A percentile compares a stretch with the other conserved stretches of the same genome.
phyloP scores from a whole-genome alignment of 1,139 yeast species.

The Saccharomyces uvarum region DNA sequence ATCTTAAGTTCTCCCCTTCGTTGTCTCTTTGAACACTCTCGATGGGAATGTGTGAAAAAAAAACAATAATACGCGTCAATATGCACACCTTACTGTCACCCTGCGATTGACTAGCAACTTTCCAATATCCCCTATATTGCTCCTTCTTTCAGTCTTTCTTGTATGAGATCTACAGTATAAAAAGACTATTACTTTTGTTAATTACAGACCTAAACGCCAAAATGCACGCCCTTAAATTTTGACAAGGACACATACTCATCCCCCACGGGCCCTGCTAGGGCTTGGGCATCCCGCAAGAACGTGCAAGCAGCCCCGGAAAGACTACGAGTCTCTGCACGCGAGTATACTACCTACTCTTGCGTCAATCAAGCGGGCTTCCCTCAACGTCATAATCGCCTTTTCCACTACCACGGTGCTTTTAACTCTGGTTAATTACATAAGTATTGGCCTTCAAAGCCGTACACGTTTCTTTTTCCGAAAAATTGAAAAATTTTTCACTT shows the following conservation, averaged over 20 bases:
- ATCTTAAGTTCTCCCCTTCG: slow-evolving; percentile 6
- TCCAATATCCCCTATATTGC: not conserved
- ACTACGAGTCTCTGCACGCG: not conserved
- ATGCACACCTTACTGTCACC: not conserved
- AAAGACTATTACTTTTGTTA: not conserved
- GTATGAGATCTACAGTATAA: not conserved
- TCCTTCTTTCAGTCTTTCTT: not conserved
- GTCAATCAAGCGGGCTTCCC: not conserved
- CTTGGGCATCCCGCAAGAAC: not conserved
- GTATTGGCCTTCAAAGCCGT: not conserved
- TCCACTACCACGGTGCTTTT: not conserved
- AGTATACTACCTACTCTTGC: not conserved
- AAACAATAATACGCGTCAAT: not conserved
- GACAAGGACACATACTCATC: not conserved
- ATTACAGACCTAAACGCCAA: not conserved
- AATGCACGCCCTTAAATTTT: not conserved
- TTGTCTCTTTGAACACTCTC: not conserved
- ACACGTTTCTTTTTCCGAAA: not conserved
- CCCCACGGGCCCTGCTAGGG: not conserved
- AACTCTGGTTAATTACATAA: not conserved
- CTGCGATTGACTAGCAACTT: not conserved
- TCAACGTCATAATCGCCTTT: not conserved
- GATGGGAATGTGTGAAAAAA: not conserved
- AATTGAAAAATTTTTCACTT: not conserved
- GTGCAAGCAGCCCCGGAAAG: not conserved